Evolutionary conservation across 805 yeast genomes (phyloP), one percentile per base, ranked within the genome.

Genomic region (Starmerella stigmatis): DNA sequence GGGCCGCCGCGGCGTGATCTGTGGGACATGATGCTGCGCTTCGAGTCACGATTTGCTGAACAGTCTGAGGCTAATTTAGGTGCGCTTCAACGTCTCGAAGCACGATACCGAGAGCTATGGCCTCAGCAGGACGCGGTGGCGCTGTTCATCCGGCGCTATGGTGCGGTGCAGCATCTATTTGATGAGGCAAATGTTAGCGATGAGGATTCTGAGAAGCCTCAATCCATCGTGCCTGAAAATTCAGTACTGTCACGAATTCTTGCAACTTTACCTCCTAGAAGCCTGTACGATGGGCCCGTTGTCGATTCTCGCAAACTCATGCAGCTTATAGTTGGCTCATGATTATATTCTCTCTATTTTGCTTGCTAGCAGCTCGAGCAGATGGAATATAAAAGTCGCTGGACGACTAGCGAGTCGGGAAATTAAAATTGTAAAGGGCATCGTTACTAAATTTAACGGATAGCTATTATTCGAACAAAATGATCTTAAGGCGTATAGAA

Each of bases 21-120:
- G 30, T 77, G 71, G 55, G 74, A 74, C 44, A 66, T 71, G 36
- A 83, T 81, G 63, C 72, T 83, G 39, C 67, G 71, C 41, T 80
- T 79, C 58, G 94, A 88, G 51, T 69, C 81, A 2, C 72, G 72
- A 44, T 78, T 74, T 58, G 47, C 44, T 13, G 28, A 23, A 16
- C 22, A 28, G 19, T 84, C 89, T 28, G 86, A 81, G 53, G 62
- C 83, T 19, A 72, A 74, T 21, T 29, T 49, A 13, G 25, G n/a
- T 36, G 80, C 83, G 12, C 77, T 86, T 5, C 66, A 72, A 39
- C 70, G 75, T 41, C 70, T 89, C 37, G 86, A 83, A 50, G 70
- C 68, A 45, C 72, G 94, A 50, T 86, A 72, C 61, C 78, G 75
- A 49, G 63, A 71, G 28, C 86, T 84, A 60, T 83, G 88, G 0